Conservation (phyloP, 805 yeast species). For the Metschnikowia gelsemii region DNA sequence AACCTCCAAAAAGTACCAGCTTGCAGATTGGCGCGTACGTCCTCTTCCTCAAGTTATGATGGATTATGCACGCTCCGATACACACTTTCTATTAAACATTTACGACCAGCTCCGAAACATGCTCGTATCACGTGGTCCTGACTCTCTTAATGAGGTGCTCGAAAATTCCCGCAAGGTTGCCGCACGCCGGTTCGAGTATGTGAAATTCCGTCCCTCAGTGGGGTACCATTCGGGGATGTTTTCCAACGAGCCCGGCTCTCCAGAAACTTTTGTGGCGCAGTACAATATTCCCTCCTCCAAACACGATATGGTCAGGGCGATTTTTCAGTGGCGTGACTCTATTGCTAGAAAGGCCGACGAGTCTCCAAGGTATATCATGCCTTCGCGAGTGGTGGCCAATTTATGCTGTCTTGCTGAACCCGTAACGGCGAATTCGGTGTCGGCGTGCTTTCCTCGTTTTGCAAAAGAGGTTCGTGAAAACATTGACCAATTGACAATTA, state of each 20-base stretch:
- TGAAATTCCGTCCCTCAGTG: constrained; percentile 49
- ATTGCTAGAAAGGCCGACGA: constrained; percentile 79
- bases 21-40: constrained; percentile 94
- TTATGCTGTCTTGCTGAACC: constrained; percentile 57
- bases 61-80: constrained; percentile 90
- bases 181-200: constrained; percentile 74
- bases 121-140: constrained; percentile 44
- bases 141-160: constrained; percentile 58
- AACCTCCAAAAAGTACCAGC: constrained; percentile 90
- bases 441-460: constrained; percentile 8
- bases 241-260: constrained; percentile 42
- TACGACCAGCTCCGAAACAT: constrained; percentile 70
- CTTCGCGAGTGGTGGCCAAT: constrained; percentile 70
- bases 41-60: constrained; percentile 76
- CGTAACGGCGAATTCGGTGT: constrained; percentile 39
- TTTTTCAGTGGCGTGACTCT: constrained; percentile 82
- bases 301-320: constrained; percentile 53
- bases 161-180: constrained; percentile 79
- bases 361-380: constrained; percentile 77
- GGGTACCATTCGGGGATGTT: constrained; percentile 43
- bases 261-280: constrained; percentile 54
- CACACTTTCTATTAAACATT: constrained; percentile 83
- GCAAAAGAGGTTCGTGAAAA: constrained; percentile 44
- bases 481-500: constrained; percentile 56
- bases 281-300: constrained; percentile 60